phyloP scores from a whole-genome alignment of 306 rosid species.

The Carpinus viminea region DNA sequence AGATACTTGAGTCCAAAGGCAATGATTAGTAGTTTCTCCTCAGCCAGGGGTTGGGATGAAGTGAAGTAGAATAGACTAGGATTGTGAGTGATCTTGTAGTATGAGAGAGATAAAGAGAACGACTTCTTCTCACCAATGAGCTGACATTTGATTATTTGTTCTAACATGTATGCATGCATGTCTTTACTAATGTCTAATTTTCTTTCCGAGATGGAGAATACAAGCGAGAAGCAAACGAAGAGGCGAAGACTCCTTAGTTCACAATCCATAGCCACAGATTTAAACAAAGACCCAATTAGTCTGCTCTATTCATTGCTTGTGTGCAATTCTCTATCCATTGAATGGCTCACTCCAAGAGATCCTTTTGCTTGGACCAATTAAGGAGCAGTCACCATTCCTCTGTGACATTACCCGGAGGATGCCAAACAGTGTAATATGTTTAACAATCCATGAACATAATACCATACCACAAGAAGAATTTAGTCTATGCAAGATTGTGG shows the following conservation, averaged over 20 bases:
- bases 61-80: not conserved
- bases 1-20: not conserved
- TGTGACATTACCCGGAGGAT: not conserved
- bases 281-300: constrained; percentile 16
- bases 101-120: not conserved
- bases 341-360: constrained; percentile 22
- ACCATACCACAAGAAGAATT: constrained; percentile 9
- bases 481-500: not conserved
- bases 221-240: constrained; percentile 92
- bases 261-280: constrained; percentile 52
- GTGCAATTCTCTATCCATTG: constrained; percentile 17
- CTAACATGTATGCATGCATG: not conserved
- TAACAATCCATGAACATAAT: not conserved
- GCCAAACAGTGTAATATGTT: not conserved
- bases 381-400: not conserved
- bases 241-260: constrained; percentile 90
- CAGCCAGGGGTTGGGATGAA: too few relatives aligned
- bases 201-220: constrained; percentile 65
- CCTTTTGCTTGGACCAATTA: constrained; percentile 14
- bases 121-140: not conserved
- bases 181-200: not conserved
- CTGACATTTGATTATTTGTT: not conserved
- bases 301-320: not conserved
- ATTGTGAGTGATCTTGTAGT: not conserved
- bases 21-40: not conserved